phyloP scores from a whole-genome alignment of 2,329 filamentous ascomycete species.

The Botrytis tulipae region DNA sequence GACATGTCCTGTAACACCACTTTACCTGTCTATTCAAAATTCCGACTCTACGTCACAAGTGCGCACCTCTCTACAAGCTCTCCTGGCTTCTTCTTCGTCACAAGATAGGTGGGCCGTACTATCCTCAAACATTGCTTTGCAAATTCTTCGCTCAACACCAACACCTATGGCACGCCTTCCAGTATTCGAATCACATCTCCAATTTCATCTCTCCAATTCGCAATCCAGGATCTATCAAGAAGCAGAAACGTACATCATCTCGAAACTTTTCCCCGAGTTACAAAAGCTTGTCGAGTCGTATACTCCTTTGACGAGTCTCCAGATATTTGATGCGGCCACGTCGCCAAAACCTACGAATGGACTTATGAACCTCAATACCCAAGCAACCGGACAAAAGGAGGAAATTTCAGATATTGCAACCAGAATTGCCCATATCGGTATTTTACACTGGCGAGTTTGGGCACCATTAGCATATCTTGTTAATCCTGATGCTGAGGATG shows the following conservation, averaged over 20 bases:
- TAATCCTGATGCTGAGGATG: slow-evolving; percentile 33
- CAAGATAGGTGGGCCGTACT: slow-evolving; percentile 35
- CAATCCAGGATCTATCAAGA: slow-evolving; percentile 35
- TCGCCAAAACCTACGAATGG: slow-evolving; percentile 28
- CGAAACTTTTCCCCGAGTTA: slow-evolving; percentile 34
- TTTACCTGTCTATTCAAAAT: slow-evolving; percentile 31
- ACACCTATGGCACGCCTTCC: slow-evolving; percentile 35
- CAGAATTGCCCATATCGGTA: slow-evolving; percentile 76
- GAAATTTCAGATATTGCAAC: slow-evolving; percentile 66
- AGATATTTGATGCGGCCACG: slow-evolving; percentile 39
- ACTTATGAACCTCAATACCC: not conserved
- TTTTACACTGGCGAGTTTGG: slow-evolving; percentile 92
- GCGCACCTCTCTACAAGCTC: slow-evolving; percentile 35
- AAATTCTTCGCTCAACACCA: slow-evolving; percentile 38
- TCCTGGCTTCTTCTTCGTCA: slow-evolving; percentile 34
- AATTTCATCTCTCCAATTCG: slow-evolving; percentile 36
- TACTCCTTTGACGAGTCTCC: slow-evolving; percentile 34
- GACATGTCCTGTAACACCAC: slow-evolving; percentile 31
- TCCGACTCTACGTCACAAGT: slow-evolving; percentile 33
- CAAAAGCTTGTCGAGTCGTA: slow-evolving; percentile 36
- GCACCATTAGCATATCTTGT: slow-evolving; percentile 65
- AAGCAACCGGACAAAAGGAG: slow-evolving; percentile 27
- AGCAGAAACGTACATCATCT: slow-evolving; percentile 34
- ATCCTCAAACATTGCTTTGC: slow-evolving; percentile 35
- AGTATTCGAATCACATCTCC: slow-evolving; percentile 36